phyloP scores from a whole-genome alignment of 1,284 basidiomycete species.

The Coriolopsis trogii region DNA sequence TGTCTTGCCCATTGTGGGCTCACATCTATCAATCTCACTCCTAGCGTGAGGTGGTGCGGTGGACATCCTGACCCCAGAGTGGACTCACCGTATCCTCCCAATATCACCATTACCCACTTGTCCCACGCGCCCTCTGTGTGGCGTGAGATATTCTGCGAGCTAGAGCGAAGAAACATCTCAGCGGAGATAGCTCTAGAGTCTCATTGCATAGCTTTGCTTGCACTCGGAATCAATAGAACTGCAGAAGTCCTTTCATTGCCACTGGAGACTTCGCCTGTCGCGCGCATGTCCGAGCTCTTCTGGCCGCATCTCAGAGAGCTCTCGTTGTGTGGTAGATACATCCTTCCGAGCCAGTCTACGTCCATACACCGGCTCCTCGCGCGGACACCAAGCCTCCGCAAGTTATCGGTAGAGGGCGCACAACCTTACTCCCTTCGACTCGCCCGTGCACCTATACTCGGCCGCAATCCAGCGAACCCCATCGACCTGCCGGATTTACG shows the following conservation, averaged over 20 bases:
- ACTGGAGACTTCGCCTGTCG: constrained; percentile 3
- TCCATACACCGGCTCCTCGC: background rate
- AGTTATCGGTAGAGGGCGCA: background rate
- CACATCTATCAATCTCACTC: constrained; percentile 1
- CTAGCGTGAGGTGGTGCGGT: constrained; percentile 1
- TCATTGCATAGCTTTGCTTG: constrained; percentile 5
- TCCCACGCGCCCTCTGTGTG: background rate
- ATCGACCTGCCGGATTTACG: background rate
- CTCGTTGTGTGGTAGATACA: constrained; percentile 1
- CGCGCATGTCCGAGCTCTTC: constrained; percentile 8
- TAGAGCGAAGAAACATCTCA: constrained; percentile 2
- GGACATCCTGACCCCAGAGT: constrained; percentile 7
- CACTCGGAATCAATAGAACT: constrained; percentile 3
- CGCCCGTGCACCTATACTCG: constrained; percentile 1
- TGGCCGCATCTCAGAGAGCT: constrained; percentile 5
- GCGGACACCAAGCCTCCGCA: background rate
- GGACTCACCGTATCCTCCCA: constrained; percentile 6
- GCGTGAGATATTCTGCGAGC: background rate
- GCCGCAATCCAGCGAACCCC: background rate
- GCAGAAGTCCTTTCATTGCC: constrained; percentile 3
- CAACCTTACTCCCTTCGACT: background rate
- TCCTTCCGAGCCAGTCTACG: constrained; percentile 1
- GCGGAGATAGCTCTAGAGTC: constrained; percentile 6
- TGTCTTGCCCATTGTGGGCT: background rate
- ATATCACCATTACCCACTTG: constrained; percentile 5